Percentiles rank a stretch among this genome's conserved stretches.
Evolutionary conservation across 192 early-diverging fungal genomes (phyloP).

Genomic region (Podila minutissima): DNA sequence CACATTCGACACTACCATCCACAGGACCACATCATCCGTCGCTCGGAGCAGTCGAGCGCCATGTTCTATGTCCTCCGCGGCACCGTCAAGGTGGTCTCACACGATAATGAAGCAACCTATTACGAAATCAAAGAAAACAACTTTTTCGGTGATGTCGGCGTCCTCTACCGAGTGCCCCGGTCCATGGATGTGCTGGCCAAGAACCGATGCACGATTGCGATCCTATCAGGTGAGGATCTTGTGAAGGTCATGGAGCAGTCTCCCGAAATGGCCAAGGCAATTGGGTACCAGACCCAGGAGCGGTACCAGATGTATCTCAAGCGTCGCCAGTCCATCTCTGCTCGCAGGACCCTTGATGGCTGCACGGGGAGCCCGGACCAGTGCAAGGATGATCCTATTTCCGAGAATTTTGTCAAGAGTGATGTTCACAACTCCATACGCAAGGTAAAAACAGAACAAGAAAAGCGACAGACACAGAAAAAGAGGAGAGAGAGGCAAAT

Average conservation of each 20-base stretch:
- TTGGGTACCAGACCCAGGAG: conserved; percentile 70
- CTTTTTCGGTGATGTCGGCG: conserved; percentile 86
- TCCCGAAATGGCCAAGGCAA: conserved; percentile 68
- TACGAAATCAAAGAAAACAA: conserved; percentile 68
- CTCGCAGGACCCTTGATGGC: conserved; percentile 21
- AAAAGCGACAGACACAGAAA: background rate
- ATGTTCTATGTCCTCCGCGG: conserved; percentile 65
- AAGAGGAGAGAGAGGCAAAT: background rate
- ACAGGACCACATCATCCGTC: conserved; percentile 48
- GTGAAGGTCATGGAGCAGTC: conserved; percentile 60
- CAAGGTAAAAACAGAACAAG: conserved; percentile 21
- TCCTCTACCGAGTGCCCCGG: conserved; percentile 75
- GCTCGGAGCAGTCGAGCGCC: conserved; percentile 59
- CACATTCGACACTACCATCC: conserved; percentile 51
- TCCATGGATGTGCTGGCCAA: conserved; percentile 76
- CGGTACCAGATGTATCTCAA: conserved; percentile 63
- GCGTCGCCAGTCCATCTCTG: conserved; percentile 41
- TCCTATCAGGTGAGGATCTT: conserved; percentile 71
- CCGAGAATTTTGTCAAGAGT: conserved; percentile 42
- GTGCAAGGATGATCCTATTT: conserved; percentile 28
- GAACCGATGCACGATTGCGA: conserved; percentile 71
- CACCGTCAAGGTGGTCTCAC: conserved; percentile 59
- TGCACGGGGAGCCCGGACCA: conserved; percentile 28
- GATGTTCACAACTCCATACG: conserved; percentile 41
- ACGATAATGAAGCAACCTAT: conserved; percentile 60